A percentile compares a stretch with the other conserved stretches of the same genome.
Conservation (phyloP, 2,329 filamentous ascomycete species). For the Phialocephala sp. region DNA sequence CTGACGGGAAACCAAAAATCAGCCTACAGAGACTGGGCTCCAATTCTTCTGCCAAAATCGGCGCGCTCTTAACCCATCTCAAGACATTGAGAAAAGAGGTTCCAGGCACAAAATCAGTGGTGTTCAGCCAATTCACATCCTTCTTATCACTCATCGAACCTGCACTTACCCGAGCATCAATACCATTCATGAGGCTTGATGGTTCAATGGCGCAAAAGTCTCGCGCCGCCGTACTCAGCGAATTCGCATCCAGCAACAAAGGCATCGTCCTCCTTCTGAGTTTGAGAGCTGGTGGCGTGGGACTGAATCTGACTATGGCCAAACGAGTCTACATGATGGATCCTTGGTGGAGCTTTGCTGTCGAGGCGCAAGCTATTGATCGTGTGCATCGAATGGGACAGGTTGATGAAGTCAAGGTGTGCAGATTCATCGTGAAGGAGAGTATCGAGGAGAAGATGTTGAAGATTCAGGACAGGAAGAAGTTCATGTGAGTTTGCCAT, state of each 20-base stretch:
- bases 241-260: constrained; percentile 68
- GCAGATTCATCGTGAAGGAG: constrained; percentile 84
- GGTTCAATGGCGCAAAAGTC: constrained; percentile 87
- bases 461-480: constrained; percentile 91
- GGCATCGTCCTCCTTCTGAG: constrained; percentile 82
- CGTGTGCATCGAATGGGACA: constrained; percentile 98
- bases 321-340: constrained; percentile 98
- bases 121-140: constrained; percentile 97
- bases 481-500: constrained; percentile 76
- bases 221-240: constrained; percentile 75
- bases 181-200: constrained; percentile 86
- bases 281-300: constrained; percentile 89
- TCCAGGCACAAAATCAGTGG: constrained; percentile 81
- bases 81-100: constrained; percentile 69
- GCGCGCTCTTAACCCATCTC: constrained; percentile 77
- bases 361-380: constrained; percentile 97
- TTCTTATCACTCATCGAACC: constrained; percentile 92
- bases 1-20: constrained; percentile 56
- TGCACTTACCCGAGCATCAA: constrained; percentile 72
- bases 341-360: constrained; percentile 98
- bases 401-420: constrained; percentile 81
- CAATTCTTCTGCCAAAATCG: constrained; percentile 86
- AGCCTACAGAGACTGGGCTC: constrained; percentile 65
- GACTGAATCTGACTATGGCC: constrained; percentile 88
- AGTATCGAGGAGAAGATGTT: constrained; percentile 98